Base-by-base conservation (phyloP, 805 yeast species). In the Lachancea dasiensis region DNA sequence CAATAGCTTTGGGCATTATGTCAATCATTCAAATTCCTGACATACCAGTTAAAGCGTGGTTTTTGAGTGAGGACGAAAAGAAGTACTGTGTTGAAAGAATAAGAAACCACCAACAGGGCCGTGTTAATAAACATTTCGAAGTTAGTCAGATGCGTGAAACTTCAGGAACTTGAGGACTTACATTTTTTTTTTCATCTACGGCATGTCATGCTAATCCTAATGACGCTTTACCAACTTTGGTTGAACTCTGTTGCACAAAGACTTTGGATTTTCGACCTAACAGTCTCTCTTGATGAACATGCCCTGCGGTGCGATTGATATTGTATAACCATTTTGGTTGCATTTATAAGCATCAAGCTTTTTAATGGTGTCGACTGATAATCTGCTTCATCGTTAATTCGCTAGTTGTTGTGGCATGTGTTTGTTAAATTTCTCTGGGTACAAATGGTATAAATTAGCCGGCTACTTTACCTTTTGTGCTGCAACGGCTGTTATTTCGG, bases 51-150 rank as follows among this genome's bases (percentile, higher is more conserved):
- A 55, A 58, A 16, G 75, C 77, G 3, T 67, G 72, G 66, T 67
- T 68, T 39, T 58, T 68, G 41, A 60, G 56, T n/a, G 68, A 67
- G 17, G 37, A 81, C 75, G 50, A 54, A 48, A 69, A 62, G 48
- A 47, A 58, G 14, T 55, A 65, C 51, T 69, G 70, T 30, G 73
- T 75, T 24, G 73, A 68, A 54, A 67, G 78, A 47, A 74, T 73
- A 44, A 70, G 78, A 46, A 49, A 47, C 13, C 75, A 72, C 58
- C 73, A 69, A 48, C 79, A 70, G 45, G 85, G 83, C 32, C 70
- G 71, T 52, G 79, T 81, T 40, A 73, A 69, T 46, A 68, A 61
- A 45, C 60, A 64, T 29, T 73, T 77, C 68, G 76, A 77, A 50
- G 61, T 60, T 65, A 54, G 65, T 35, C 85, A 80, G 53, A 60